Conservation (phyloP, 805 yeast genomes). For the Pichia exigua region DNA sequence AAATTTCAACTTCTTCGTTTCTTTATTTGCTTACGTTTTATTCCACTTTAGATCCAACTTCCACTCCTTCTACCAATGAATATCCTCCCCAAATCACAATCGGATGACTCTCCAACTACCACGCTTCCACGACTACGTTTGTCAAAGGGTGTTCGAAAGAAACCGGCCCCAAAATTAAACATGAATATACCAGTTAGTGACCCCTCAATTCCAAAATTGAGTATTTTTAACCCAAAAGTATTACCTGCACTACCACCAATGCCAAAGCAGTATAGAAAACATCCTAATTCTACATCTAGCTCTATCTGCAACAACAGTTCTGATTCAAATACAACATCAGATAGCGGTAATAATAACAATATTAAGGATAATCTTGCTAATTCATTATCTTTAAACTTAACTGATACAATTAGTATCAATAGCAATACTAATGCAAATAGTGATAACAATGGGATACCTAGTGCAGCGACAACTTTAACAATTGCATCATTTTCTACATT, state of each 20-base stretch:
- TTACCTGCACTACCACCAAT: conserved; percentile 2
- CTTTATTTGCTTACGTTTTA: not conserved
- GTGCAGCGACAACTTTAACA: conserved; percentile 11
- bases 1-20: not conserved
- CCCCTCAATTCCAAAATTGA: not conserved
- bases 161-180: conserved; percentile 9
- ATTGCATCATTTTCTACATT: conserved; percentile 7
- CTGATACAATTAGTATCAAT: not conserved
- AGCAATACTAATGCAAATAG: not conserved
- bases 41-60: not conserved
- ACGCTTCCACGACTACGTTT: conserved; percentile 6
- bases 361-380: not conserved
- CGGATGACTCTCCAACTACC: not conserved
- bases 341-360: not conserved
- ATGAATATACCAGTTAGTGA: conserved; percentile 5
- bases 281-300: not conserved
- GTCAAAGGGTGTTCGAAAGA: conserved; percentile 6
- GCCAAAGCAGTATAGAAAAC: conserved; percentile 2
- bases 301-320: not conserved
- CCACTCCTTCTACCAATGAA: not conserved
- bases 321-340: not conserved
- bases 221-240: not conserved
- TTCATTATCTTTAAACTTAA: not conserved
- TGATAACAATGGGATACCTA: conserved; percentile 6
- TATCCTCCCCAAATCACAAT: not conserved